A percentile compares a stretch with the other conserved stretches of the same genome.
Conservation (phyloP, 371 early-diverging fungal species). For the Actinomortierella ambigua region DNA sequence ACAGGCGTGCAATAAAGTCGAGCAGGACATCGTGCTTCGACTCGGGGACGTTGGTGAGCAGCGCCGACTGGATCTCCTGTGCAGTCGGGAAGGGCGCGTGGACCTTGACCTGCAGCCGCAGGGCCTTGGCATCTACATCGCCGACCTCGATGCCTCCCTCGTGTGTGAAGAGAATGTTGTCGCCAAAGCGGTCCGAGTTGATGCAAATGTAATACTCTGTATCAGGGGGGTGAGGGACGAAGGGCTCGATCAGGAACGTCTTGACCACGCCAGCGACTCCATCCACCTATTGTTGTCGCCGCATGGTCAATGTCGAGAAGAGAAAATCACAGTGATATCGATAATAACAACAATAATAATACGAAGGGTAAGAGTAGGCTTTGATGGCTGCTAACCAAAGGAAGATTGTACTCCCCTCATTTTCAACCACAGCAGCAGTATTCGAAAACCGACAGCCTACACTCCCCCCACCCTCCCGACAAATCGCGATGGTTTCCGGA, state of each 20-base stretch:
- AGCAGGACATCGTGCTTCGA: constrained; percentile 82
- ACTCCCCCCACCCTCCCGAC: too few species aligned
- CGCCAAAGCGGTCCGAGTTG: constrained; percentile 91
- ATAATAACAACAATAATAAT: background rate
- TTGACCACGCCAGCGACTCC: constrained; percentile 80
- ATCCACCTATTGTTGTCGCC: too few species aligned
- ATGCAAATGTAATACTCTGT: constrained; percentile 95
- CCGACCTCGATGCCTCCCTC: constrained; percentile 97
- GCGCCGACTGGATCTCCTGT: constrained; percentile 62
- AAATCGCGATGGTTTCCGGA: too few species aligned
- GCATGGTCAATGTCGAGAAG: background rate
- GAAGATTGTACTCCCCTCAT: too few species aligned
- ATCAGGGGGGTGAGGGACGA: constrained; percentile 85
- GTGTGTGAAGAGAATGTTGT: constrained; percentile 91
- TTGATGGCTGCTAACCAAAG: too few species aligned
- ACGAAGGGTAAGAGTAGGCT: background rate
- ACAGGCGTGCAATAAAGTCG: constrained; percentile 87
- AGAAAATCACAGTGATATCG: constrained; percentile 1
- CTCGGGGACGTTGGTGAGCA: constrained; percentile 63
- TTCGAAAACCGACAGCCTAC: background rate
- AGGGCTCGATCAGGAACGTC: constrained; percentile 92
- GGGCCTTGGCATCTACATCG: constrained; percentile 94
- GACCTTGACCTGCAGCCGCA: constrained; percentile 74
- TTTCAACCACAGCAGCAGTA: background rate
- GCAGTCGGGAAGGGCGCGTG: constrained; percentile 63